Conservation (phyloP, 1,284 basidiomycete species). For the Leccinum cinnamomeum region DNA sequence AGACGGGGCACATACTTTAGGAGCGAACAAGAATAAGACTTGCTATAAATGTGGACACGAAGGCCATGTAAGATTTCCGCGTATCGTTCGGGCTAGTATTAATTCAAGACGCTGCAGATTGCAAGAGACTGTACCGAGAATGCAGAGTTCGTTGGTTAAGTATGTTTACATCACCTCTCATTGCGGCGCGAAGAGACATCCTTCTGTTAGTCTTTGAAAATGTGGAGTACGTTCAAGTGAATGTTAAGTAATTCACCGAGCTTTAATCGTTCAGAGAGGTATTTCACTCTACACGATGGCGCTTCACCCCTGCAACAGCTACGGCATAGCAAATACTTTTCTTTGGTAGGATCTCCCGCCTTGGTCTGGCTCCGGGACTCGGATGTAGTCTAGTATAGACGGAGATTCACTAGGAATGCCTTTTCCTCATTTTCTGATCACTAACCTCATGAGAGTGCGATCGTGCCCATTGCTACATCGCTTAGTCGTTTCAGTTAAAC, state of each 20-base stretch:
- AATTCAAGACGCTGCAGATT: slow-evolving; percentile 48
- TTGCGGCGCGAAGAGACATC: slow-evolving; percentile 13
- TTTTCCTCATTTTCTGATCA: slow-evolving; percentile 6
- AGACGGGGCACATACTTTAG: slow-evolving; percentile 44
- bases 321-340: background rate
- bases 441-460: background rate
- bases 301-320: background rate
- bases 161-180: slow-evolving; percentile 9
- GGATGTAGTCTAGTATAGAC: slow-evolving; percentile 4
- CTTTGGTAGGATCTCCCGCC: background rate
- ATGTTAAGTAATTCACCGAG: slow-evolving; percentile 8
- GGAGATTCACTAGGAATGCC: slow-evolving; percentile 24
- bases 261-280: slow-evolving; percentile 5
- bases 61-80: slow-evolving; percentile 63
- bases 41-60: slow-evolving; percentile 86
- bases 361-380: background rate
- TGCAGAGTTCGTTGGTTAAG: slow-evolving; percentile 44
- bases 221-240: slow-evolving; percentile 15
- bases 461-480: background rate
- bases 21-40: slow-evolving; percentile 64
- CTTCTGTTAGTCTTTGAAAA: slow-evolving; percentile 13
- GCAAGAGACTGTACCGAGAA: slow-evolving; percentile 77
- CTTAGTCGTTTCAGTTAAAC: background rate
- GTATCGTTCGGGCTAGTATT: slow-evolving; percentile 1
- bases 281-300: background rate